Evolutionary conservation across 176 grass and related monocot genomes (phyloP).

Genomic region (Cenchrus purpureus): DNA sequence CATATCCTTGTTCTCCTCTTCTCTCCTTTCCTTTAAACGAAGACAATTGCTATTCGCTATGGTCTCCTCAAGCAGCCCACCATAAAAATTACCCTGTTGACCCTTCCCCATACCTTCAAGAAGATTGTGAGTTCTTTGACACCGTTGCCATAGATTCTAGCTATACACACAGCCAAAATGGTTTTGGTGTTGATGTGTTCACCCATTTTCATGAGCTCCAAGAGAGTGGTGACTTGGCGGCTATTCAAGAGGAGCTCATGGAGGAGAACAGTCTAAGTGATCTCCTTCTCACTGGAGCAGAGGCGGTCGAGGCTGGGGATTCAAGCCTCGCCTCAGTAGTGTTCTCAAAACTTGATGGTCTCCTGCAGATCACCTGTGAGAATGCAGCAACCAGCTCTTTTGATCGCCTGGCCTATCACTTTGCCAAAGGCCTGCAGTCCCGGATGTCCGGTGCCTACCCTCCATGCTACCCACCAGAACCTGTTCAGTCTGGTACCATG

Average conservation of each 20-base stretch:
- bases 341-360: slow-evolving; percentile 44
- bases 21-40: slow-evolving; percentile 44
- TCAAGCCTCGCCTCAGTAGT: slow-evolving; percentile 39
- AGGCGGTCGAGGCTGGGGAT: slow-evolving; percentile 52
- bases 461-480: not conserved
- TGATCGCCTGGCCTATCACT: slow-evolving; percentile 47
- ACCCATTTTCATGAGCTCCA: slow-evolving; percentile 13
- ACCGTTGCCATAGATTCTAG: slow-evolving; percentile 15
- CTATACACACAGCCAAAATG: slow-evolving; percentile 29
- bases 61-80: slow-evolving; percentile 36
- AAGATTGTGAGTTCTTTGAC: slow-evolving; percentile 24
- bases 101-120: slow-evolving; percentile 31
- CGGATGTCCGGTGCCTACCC: slow-evolving; percentile 21
- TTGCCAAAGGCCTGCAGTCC: slow-evolving; percentile 45
- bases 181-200: slow-evolving; percentile 17
- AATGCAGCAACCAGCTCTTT: slow-evolving; percentile 35
- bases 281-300: slow-evolving; percentile 57
- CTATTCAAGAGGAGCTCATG: slow-evolving; percentile 60
- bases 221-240: slow-evolving; percentile 43
- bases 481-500: slow-evolving; percentile 26
- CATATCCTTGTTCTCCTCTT: slow-evolving; percentile 53
- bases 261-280: slow-evolving; percentile 58
- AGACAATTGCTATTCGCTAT: slow-evolving; percentile 35
- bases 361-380: slow-evolving; percentile 14
- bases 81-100: slow-evolving; percentile 29